Evolutionary conservation across 2,329 filamentous ascomycete species (phyloP).

Genomic region (Pyrenochaeta sp.): DNA sequence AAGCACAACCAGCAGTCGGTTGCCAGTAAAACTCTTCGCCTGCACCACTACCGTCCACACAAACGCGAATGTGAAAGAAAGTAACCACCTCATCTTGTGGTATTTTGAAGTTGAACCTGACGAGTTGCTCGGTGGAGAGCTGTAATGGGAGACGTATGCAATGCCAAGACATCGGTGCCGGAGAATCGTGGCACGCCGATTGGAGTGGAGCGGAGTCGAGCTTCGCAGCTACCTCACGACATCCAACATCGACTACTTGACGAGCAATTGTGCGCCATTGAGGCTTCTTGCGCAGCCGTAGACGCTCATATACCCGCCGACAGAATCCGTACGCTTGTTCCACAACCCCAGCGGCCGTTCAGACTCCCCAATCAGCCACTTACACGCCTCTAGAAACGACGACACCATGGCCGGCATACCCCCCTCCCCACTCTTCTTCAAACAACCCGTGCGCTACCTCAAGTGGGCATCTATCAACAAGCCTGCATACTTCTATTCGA

Average conservation of each 20-base stretch:
- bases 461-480: conserved; percentile 88
- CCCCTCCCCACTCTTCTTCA: conserved; percentile 74
- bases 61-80: conserved; percentile 72
- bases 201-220: conserved; percentile 14
- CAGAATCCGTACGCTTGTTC: background rate
- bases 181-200: conserved; percentile 34
- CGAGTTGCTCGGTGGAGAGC: conserved; percentile 13
- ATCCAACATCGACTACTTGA: conserved; percentile 5
- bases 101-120: conserved; percentile 29
- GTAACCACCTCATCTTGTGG: conserved; percentile 76
- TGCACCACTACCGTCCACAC: conserved; percentile 72
- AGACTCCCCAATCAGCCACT: background rate
- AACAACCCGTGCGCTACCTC: conserved; percentile 81
- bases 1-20: conserved; percentile 82
- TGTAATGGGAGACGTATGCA: conserved; percentile 49
- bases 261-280: conserved; percentile 3
- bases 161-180: conserved; percentile 44
- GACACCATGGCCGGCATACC: conserved; percentile 65
- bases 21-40: conserved; percentile 81
- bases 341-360: background rate
- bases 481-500: conserved; percentile 90
- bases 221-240: conserved; percentile 12
- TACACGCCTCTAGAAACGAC: conserved; percentile 7
- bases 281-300: background rate
- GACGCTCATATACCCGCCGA: background rate